Evolutionary conservation across 192 early-diverging fungal species (phyloP), one percentile per base, ranked within the genome.

Genomic region (Tieghemiomyces parasiticus): DNA sequence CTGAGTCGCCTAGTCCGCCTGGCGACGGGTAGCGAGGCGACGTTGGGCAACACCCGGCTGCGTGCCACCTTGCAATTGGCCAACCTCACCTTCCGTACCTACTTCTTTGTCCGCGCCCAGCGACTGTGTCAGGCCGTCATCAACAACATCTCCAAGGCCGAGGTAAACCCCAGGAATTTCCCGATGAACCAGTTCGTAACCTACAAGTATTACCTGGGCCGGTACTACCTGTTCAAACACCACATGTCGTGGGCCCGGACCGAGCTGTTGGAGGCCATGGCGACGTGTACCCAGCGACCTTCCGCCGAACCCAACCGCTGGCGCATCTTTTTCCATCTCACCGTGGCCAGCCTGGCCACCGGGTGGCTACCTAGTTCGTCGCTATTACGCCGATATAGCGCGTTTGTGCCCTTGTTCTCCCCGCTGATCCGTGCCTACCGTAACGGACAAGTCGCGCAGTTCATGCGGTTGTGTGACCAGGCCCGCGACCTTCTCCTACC

Each of bases 121-220:
- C 54, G 54, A 1, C 4, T 34, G 14, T 56, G 54, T 19, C 54
- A 31, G 14, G 16, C 31, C 13, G 16, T 56, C 8, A 32, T 56
- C 20, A 35, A 38, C 20, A 20, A 35, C 54, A 28, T 50, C 24
- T 13, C 24, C 12, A 22, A 28, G 10, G n/a, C 12, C 32, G 33
- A 25, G 10, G 16, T 56, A 8, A 20, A 10, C 20, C 35, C 33
- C 8, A 32, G 8, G 16, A 16, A n/a, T 16, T 56, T 32, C 35
- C 33, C 54, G 16, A 31, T 1, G 31, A 19, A 16, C 30, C 32
- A 56, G 24, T 29, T 29, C 24, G 30, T 56, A 20, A 56, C 54
- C 31, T 56, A 56, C 33, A 20, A 29, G 3, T 56, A 56, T 31
- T 56, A 35, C n/a, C 16, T 25, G 4, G 54, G 54, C 20, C 54